Conservation (phyloP, 768 basidiomycete species). For the Tricholoma bakamatsutake region DNA sequence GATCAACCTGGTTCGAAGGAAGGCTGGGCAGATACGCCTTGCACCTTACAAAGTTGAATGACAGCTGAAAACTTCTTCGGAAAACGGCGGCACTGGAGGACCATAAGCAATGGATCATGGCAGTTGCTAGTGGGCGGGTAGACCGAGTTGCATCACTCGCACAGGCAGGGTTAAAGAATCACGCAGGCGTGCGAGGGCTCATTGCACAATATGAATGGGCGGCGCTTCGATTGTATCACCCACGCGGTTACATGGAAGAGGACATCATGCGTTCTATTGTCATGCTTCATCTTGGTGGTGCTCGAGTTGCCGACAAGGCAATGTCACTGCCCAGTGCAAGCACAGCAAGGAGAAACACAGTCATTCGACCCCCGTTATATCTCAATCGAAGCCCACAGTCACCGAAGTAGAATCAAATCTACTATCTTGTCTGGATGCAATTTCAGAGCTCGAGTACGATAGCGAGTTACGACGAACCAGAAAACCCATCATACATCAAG, state of each 20-base stretch:
- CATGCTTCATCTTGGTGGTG: conserved; percentile 2
- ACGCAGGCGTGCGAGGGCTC: conserved; percentile 3
- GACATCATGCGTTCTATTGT: conserved; percentile 10
- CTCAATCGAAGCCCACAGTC: no score
- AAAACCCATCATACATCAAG: background rate
- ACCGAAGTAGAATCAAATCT: conserved; percentile 4
- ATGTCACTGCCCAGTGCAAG: conserved; percentile 12
- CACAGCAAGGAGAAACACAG: conserved; percentile 3
- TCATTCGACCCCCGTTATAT: conserved; percentile 1
- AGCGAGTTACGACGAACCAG: background rate
- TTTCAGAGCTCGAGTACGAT: background rate
- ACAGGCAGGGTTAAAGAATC: conserved; percentile 4
- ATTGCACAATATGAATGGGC: conserved; percentile 7
- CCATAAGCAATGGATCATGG: no score
- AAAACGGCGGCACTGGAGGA: background rate
- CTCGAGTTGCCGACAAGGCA: conserved; percentile 4
- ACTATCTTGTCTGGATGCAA: background rate
- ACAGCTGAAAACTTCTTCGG: background rate
- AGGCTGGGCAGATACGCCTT: background rate
- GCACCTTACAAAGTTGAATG: background rate
- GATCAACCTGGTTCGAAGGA: background rate
- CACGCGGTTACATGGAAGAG: conserved; percentile 10
- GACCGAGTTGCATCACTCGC: conserved; percentile 9
- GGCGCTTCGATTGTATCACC: conserved; percentile 10
- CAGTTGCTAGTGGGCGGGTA: conserved; percentile 9